Percentiles rank a stretch among this genome's conserved stretches.
Evolutionary conservation across 176 grass and related monocot species (phyloP).

Genomic region (Phyllostachys edulis): DNA sequence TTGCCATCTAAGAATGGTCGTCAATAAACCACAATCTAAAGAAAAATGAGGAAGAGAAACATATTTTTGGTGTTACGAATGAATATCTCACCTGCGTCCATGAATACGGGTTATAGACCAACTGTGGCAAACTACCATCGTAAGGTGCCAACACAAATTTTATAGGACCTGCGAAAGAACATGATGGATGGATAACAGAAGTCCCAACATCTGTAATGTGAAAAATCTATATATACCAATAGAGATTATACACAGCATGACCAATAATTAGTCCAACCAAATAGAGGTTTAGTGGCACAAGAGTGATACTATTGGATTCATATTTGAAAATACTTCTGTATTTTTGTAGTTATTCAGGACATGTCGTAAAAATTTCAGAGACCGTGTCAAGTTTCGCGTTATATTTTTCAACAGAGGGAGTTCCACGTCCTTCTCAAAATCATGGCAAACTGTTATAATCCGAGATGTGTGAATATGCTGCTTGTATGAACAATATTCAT

Average conservation of each 20-base stretch:
- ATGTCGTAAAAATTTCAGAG: no score
- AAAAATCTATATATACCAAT: no score
- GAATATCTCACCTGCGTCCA: slow-evolving; percentile 46
- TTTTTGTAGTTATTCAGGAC: no score
- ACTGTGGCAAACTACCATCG: slow-evolving; percentile 28
- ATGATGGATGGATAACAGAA: not conserved
- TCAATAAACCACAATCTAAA: not conserved
- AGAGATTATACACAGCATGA: no score
- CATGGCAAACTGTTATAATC: not conserved
- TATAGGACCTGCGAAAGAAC: slow-evolving; percentile 35
- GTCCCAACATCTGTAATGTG: no score
- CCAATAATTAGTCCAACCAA: no score
- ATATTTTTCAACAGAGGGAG: no score
- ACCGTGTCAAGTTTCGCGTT: no score
- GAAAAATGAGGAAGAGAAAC: not conserved
- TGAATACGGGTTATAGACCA: slow-evolving; percentile 40
- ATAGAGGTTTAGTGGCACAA: no score
- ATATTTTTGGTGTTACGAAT: not conserved
- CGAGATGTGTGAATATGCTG: not conserved
- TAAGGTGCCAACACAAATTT: slow-evolving; percentile 30
- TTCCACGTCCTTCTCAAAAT: not conserved
- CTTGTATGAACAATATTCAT: no score
- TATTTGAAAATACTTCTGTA: no score
- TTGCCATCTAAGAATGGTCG: slow-evolving; percentile 32
- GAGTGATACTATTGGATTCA: no score